These are phyloP conservation scores for Eragrostis curvula DNA, from an alignment of 176 grass and related monocot species.

Conservation along the genomic window DNA sequence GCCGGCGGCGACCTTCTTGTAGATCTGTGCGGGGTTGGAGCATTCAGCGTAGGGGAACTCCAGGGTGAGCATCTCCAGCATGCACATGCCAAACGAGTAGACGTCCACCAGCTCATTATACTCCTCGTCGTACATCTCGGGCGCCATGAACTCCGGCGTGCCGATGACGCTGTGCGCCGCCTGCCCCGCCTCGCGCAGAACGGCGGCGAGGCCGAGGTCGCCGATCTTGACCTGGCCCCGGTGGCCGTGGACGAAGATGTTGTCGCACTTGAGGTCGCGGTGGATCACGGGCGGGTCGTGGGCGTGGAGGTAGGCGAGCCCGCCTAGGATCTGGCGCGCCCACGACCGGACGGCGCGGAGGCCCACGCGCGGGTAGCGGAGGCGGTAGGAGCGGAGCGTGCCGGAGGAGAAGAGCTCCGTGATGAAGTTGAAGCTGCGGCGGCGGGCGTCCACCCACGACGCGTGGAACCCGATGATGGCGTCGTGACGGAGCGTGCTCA, in stretches of 20 bases:
- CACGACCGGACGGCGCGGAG: conserved; percentile 70
- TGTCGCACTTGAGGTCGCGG: conserved; percentile 94
- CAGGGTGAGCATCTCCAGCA: conserved; percentile 87
- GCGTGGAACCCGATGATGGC: conserved; percentile 76
- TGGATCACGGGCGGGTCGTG: conserved; percentile 77
- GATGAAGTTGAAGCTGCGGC: conserved; percentile 89
- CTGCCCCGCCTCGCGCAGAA: conserved; percentile 40
- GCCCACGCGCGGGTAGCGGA: conserved; percentile 62
- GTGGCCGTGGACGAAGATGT: conserved; percentile 87
- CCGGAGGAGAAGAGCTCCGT: conserved; percentile 98
- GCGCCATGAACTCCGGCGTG: conserved; percentile 98
- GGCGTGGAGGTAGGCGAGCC: conserved; percentile 72
- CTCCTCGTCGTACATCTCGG: conserved; percentile 91
- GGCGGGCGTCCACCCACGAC: conserved; percentile 59
- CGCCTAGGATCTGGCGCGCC: conserved; percentile 71
- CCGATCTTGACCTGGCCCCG: conserved; percentile 92
- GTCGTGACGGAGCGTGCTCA: conserved; percentile 72
- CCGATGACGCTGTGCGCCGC: conserved; percentile 85
- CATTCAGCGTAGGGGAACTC: conserved; percentile 94
- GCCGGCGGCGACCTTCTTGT: conserved; percentile 93
- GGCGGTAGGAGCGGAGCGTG: conserved; percentile 73
- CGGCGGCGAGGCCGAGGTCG: conserved; percentile 82
- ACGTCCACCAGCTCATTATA: conserved; percentile 80
- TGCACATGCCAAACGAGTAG: conserved; percentile 95
- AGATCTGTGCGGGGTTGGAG: conserved; percentile 91